These are phyloP conservation scores for Alternaria sp. DNA, from an alignment of 2,329 filamentous ascomycete genomes.

Conservation along the genomic window DNA sequence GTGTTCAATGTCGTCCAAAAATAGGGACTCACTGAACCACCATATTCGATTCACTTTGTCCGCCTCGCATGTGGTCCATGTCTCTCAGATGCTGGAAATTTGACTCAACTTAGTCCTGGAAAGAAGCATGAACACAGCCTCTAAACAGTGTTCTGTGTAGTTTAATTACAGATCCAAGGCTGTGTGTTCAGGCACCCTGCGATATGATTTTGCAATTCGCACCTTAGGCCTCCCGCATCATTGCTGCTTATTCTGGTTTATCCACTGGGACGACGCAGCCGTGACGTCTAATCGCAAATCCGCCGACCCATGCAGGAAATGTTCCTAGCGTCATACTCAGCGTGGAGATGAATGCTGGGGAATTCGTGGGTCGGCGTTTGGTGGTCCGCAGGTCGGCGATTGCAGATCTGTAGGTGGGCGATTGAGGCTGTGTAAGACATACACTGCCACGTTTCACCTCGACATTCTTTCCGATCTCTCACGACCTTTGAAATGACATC, in stretches of 20 bases:
- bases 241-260: constrained; percentile 1
- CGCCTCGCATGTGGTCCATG: not conserved
- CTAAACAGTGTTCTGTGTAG: not conserved
- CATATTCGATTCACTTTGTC: not conserved
- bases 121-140: not conserved
- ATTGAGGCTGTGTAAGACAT: constrained; percentile 11
- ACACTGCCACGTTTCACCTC: constrained; percentile 9
- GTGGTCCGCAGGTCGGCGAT: not conserved
- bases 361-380: not conserved
- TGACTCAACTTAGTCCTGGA: not conserved
- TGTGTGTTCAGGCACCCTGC: constrained; percentile 6
- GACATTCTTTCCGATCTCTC: not conserved
- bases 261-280: not conserved
- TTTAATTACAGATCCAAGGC: constrained; percentile 1
- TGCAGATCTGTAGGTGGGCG: not conserved
- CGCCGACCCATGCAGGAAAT: not conserved
- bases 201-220: not conserved
- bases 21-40: constrained; percentile 11
- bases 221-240: constrained; percentile 4
- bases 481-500: not conserved
- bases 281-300: not conserved
- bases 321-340: not conserved
- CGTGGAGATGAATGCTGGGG: not conserved
- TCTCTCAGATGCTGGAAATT: not conserved
- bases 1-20: not conserved